Percentiles rank a stretch among this genome's conserved stretches.
These are phyloP conservation scores for Platanthera zijinensis DNA, from an alignment of 106 monocot species.

Conservation along the genomic window DNA sequence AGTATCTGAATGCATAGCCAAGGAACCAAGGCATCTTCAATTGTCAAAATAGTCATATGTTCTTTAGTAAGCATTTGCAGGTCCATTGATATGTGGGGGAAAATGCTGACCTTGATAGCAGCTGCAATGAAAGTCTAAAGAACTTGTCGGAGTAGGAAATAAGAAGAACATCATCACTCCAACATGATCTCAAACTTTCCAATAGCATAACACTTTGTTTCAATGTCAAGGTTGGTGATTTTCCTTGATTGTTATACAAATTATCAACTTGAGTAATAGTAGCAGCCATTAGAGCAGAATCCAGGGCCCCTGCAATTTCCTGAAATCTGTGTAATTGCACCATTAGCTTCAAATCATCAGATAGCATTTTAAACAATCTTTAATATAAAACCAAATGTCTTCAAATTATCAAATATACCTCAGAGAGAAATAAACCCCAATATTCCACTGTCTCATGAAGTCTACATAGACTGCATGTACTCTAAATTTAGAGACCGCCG, in stretches of 20 bases:
- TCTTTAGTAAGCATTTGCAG: not conserved
- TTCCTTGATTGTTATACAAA: constrained; percentile 16
- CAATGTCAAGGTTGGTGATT: constrained; percentile 34
- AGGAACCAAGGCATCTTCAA: not conserved
- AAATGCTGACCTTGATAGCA: constrained; percentile 70
- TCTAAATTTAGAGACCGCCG: constrained; percentile 73
- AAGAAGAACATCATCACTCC: constrained; percentile 88
- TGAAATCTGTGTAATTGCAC: constrained; percentile 73
- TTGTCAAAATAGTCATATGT: not conserved
- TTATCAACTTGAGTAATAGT: constrained; percentile 43
- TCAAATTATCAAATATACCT: constrained; percentile 32
- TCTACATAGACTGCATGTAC: constrained; percentile 58
- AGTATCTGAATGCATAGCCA: constrained; percentile 44
- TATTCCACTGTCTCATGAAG: constrained; percentile 86
- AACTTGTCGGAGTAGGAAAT: constrained; percentile 88
- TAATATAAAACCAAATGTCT: not conserved
- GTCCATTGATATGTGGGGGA: not conserved
- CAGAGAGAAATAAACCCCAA: constrained; percentile 88
- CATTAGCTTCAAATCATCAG: constrained; percentile 1
- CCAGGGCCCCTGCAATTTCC: constrained; percentile 88
- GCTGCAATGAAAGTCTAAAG: constrained; percentile 80
- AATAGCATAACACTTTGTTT: constrained; percentile 73
- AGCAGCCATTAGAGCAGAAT: constrained; percentile 50
- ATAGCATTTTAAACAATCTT: not conserved
- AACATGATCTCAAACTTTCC: constrained; percentile 76